phyloP scores from a whole-genome alignment of 2,329 filamentous ascomycete genomes.

The Claviceps citrina region DNA sequence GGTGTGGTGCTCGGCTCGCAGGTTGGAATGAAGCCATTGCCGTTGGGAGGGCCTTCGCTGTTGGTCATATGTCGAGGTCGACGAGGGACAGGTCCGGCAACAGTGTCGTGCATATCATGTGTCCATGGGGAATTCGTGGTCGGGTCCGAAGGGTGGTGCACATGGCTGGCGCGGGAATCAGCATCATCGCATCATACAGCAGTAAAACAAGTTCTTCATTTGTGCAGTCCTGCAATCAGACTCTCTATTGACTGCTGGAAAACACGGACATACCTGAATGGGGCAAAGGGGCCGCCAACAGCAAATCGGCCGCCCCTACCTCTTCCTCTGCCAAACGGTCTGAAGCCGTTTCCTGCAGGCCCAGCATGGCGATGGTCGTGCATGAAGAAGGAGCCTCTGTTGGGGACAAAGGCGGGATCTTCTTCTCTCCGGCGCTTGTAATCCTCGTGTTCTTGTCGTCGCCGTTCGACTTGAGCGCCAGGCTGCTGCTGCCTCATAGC shows the following conservation, averaged over 20 bases:
- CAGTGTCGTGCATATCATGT: conserved; percentile 80
- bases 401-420: conserved; percentile 86
- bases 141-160: conserved; percentile 38
- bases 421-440: conserved; percentile 77
- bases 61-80: conserved; percentile 28
- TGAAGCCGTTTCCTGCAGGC: conserved; percentile 63
- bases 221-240: no score
- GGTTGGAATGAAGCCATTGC: conserved; percentile 38
- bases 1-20: conserved; percentile 44
- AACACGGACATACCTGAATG: conserved; percentile 42
- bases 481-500: conserved; percentile 29
- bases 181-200: conserved; percentile 4
- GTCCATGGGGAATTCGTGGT: conserved; percentile 67
- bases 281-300: conserved; percentile 41
- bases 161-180: conserved; percentile 18
- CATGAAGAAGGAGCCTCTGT: conserved; percentile 90
- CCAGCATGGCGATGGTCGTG: conserved; percentile 77
- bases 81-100: conserved; percentile 31
- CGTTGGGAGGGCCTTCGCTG: conserved; percentile 37
- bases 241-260: no score
- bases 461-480: conserved; percentile 50
- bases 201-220: no score
- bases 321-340: conserved; percentile 52
- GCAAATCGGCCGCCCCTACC: conserved; percentile 46
- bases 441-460: conserved; percentile 76